phyloP scores from a whole-genome alignment of 495 filamentous ascomycete species.

The Terfezia boudieri region DNA sequence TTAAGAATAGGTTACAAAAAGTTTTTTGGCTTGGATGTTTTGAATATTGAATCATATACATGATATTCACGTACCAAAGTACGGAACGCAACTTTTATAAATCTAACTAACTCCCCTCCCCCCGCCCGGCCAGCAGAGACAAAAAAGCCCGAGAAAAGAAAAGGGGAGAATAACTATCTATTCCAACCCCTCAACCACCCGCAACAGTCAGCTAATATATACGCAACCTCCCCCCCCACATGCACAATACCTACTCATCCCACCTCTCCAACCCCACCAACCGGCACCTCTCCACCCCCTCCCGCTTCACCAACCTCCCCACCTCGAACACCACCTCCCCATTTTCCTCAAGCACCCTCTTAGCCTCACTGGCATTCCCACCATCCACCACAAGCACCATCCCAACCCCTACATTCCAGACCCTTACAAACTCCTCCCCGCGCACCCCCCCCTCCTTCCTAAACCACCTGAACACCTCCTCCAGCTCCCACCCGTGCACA shows the following conservation, averaged over 20 bases:
- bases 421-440: conserved; percentile 55
- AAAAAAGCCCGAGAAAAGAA: too few relatives aligned
- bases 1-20: too few relatives aligned
- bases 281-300: conserved; percentile 39
- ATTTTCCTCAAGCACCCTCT: conserved; percentile 29
- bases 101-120: too few relatives aligned
- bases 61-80: too few relatives aligned
- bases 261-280: conserved; percentile 50
- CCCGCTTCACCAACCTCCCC: conserved; percentile 38
- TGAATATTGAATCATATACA: too few relatives aligned
- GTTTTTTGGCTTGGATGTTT: too few relatives aligned
- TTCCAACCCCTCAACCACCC: too few relatives aligned
- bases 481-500: conserved; percentile 44
- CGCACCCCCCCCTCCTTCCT: conserved; percentile 51
- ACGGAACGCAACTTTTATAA: too few relatives aligned
- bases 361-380: conserved; percentile 31
- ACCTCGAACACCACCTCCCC: conserved; percentile 65
- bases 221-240: too few relatives aligned
- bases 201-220: too few relatives aligned
- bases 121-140: too few relatives aligned
- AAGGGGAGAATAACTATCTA: too few relatives aligned
- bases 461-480: conserved; percentile 65
- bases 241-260: conserved; percentile 18
- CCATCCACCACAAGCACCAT: conserved; percentile 65
- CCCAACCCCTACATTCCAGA: conserved; percentile 87